These are phyloP conservation scores for Teratosphaeria epicoccoides DNA, from an alignment of 2,329 filamentous ascomycete species.

Conservation along the genomic window DNA sequence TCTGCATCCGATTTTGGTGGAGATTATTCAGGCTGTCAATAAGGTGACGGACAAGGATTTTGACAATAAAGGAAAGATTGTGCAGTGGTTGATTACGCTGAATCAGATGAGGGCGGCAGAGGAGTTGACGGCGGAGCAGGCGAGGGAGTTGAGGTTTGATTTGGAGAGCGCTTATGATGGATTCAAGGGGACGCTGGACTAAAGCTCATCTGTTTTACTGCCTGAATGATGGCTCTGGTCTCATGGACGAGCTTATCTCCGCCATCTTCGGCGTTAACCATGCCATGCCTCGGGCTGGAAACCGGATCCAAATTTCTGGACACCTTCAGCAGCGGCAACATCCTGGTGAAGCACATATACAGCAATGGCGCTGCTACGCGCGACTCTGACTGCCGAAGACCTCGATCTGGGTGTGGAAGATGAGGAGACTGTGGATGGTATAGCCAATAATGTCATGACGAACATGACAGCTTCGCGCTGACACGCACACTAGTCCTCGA, in stretches of 20 bases:
- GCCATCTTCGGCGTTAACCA: background rate
- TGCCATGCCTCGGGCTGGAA: background rate
- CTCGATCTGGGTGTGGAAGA: slow-evolving; percentile 11
- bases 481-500: slow-evolving; percentile 48
- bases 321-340: background rate
- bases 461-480: background rate
- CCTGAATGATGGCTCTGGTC: background rate
- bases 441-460: background rate
- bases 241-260: background rate
- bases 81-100: slow-evolving; percentile 93
- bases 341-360: background rate
- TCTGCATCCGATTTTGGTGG: slow-evolving; percentile 85
- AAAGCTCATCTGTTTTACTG: background rate
- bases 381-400: slow-evolving; percentile 1
- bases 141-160: slow-evolving; percentile 79
- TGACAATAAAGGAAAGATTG: slow-evolving; percentile 90
- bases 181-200: slow-evolving; percentile 66
- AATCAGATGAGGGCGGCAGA: slow-evolving; percentile 98
- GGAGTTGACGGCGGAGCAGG: slow-evolving; percentile 76
- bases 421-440: slow-evolving; percentile 25
- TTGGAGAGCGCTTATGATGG: slow-evolving; percentile 91
- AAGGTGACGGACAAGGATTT: slow-evolving; percentile 94
- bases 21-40: slow-evolving; percentile 94
- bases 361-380: background rate
- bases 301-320: background rate